phyloP scores from a whole-genome alignment of 768 basidiomycete species.

The Wakefieldia striispora region DNA sequence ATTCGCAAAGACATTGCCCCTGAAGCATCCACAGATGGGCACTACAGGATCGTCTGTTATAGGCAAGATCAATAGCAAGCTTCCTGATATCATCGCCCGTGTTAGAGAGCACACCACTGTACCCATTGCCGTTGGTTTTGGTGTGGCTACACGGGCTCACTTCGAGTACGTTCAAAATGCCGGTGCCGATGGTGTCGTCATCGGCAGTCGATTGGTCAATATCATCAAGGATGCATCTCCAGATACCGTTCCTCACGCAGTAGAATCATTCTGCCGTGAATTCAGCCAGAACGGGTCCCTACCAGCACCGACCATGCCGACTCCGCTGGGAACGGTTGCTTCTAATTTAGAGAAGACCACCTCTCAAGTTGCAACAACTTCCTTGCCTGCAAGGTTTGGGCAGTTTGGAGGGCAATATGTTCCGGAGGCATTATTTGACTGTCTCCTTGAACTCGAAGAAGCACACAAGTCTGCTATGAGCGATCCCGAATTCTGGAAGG shows the following conservation, averaged over 20 bases:
- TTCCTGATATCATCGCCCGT: slow-evolving; percentile 81
- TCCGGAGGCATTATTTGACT: slow-evolving; percentile 93
- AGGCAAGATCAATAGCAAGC: slow-evolving; percentile 65
- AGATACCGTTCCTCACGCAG: slow-evolving; percentile 47
- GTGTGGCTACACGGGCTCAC: slow-evolving; percentile 86
- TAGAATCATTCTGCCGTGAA: slow-evolving; percentile 73
- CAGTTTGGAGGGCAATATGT: slow-evolving; percentile 98
- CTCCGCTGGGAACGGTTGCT: background rate
- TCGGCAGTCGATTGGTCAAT: slow-evolving; percentile 83
- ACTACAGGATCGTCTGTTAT: slow-evolving; percentile 89
- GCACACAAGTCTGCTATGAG: slow-evolving; percentile 84
- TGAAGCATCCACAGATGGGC: slow-evolving; percentile 70
- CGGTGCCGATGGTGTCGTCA: slow-evolving; percentile 94
- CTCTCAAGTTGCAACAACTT: slow-evolving; percentile 36
- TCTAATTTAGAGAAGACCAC: slow-evolving; percentile 6
- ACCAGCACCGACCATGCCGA: slow-evolving; percentile 1
- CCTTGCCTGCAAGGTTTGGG: slow-evolving; percentile 84
- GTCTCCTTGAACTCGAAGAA: slow-evolving; percentile 83
- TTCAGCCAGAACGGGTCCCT: slow-evolving; percentile 47
- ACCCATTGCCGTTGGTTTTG: slow-evolving; percentile 95
- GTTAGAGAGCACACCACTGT: slow-evolving; percentile 76
- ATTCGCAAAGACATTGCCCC: background rate
- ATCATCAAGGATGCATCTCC: slow-evolving; percentile 68
- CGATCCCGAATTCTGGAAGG: slow-evolving; percentile 91
- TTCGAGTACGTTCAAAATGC: slow-evolving; percentile 82